A percentile compares a stretch with the other conserved stretches of the same genome.
These are phyloP conservation scores for Setomelanomma holmii DNA, from an alignment of 2,329 filamentous ascomycete species.

Conservation along the genomic window DNA sequence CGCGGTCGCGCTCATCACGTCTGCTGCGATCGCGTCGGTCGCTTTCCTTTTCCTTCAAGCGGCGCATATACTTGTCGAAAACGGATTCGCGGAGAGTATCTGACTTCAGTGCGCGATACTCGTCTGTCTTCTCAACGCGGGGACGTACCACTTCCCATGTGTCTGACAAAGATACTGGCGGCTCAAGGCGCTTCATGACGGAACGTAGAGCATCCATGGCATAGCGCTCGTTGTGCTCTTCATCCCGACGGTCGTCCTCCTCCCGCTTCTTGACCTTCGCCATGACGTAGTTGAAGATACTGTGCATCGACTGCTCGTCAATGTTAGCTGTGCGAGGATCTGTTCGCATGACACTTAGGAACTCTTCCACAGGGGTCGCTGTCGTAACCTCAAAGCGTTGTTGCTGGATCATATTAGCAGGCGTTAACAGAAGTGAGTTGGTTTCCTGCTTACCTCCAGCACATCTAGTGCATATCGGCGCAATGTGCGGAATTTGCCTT, in stretches of 20 bases:
- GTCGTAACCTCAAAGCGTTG: slow-evolving; percentile 89
- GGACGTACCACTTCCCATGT: slow-evolving; percentile 88
- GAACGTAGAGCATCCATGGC: slow-evolving; percentile 85
- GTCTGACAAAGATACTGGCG: slow-evolving; percentile 77
- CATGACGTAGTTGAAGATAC: slow-evolving; percentile 87
- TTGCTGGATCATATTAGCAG: no score
- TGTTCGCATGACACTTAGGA: slow-evolving; percentile 79
- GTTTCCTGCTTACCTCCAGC: slow-evolving; percentile 73
- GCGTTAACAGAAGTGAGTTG: neutral
- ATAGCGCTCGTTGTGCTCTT: slow-evolving; percentile 84
- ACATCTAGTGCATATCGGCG: slow-evolving; percentile 87
- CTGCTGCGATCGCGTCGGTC: slow-evolving; percentile 61
- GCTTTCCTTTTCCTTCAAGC: slow-evolving; percentile 84
- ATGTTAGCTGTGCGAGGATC: slow-evolving; percentile 89
- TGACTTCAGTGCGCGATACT: slow-evolving; percentile 81
- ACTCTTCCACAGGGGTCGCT: slow-evolving; percentile 88
- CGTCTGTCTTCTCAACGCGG: slow-evolving; percentile 79
- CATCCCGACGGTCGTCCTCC: slow-evolving; percentile 82
- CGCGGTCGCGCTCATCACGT: slow-evolving; percentile 54
- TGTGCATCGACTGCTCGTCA: slow-evolving; percentile 76
- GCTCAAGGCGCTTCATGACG: slow-evolving; percentile 87
- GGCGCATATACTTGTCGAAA: slow-evolving; percentile 90
- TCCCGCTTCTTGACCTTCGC: slow-evolving; percentile 83
- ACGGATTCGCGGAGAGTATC: slow-evolving; percentile 83
- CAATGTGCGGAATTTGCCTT: slow-evolving; percentile 80